These are phyloP conservation scores for Beauveria bassiana DNA, from an alignment of 2,329 filamentous ascomycete species.

Conservation along the genomic window DNA sequence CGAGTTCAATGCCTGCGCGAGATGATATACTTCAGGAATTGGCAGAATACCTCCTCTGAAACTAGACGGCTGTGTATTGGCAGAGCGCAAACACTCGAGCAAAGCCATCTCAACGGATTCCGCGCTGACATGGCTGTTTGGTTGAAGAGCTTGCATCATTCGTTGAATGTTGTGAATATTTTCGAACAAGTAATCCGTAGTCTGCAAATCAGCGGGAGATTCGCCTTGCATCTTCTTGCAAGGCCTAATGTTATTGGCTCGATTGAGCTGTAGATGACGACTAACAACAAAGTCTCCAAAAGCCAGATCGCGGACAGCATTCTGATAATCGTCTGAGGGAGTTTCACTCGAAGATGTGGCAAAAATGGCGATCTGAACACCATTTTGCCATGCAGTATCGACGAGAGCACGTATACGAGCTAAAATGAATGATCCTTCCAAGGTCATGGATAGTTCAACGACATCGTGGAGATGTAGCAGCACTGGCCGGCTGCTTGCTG, in stretches of 20 bases:
- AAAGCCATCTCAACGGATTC: not conserved
- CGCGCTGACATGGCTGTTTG: slow-evolving; percentile 2
- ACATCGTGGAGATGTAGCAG: slow-evolving; percentile 78
- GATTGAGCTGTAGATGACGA: slow-evolving; percentile 26
- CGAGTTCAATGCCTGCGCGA: slow-evolving; percentile 26
- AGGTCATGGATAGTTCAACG: slow-evolving; percentile 63
- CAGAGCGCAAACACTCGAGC: slow-evolving; percentile 17
- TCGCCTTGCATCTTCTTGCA: not conserved
- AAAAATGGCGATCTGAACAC: slow-evolving; percentile 66
- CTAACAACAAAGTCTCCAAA: slow-evolving; percentile 33
- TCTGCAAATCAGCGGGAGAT: slow-evolving; percentile 20
- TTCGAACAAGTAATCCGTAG: slow-evolving; percentile 34
- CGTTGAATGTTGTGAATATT: slow-evolving; percentile 40
- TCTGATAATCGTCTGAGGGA: slow-evolving; percentile 35
- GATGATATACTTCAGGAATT: slow-evolving; percentile 31
- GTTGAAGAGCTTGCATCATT: slow-evolving; percentile 35
- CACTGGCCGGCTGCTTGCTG: slow-evolving; percentile 37
- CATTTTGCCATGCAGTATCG: slow-evolving; percentile 62
- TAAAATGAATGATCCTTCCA: slow-evolving; percentile 63
- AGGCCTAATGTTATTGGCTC: slow-evolving; percentile 15
- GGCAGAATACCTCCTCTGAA: slow-evolving; percentile 30
- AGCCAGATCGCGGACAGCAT: slow-evolving; percentile 31
- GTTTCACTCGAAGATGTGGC: slow-evolving; percentile 63
- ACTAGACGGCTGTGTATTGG: slow-evolving; percentile 20
- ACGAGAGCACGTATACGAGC: slow-evolving; percentile 62